These are phyloP conservation scores for Macadamia tetraphylla DNA, from an alignment of 164 flowering plant genomes.

Conservation along the genomic window DNA sequence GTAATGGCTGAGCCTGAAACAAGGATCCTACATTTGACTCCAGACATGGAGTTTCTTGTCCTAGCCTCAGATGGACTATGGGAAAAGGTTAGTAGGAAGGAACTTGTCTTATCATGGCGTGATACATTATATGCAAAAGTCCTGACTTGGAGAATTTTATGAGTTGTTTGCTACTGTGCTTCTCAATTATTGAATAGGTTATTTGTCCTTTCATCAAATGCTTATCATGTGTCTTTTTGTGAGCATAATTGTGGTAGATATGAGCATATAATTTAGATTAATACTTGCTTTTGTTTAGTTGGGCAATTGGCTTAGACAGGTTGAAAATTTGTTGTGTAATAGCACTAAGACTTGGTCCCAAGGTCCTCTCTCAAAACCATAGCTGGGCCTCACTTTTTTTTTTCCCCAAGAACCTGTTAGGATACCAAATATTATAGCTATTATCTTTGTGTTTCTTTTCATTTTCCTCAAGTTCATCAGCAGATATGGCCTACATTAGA, in stretches of 20 bases:
- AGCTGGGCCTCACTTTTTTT: background rate
- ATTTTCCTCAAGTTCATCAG: background rate
- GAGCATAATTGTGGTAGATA: no score
- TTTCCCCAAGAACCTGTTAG: no score
- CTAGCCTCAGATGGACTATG: conserved; percentile 92
- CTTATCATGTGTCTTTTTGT: conserved; percentile 2
- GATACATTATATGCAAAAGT: no score
- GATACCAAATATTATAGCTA: no score
- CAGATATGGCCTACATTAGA: no score
- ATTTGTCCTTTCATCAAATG: no score
- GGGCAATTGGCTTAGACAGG: background rate
- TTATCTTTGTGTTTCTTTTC: background rate
- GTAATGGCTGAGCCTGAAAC: conserved; percentile 83
- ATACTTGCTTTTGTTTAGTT: background rate
- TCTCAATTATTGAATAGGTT: no score
- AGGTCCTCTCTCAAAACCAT: background rate
- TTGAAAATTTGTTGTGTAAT: background rate
- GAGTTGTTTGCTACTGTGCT: no score
- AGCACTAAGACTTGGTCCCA: background rate
- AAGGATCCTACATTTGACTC: conserved; percentile 35
- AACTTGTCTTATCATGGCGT: background rate
- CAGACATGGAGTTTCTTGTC: conserved; percentile 70
- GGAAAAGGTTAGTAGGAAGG: conserved; percentile 57
- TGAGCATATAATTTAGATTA: no score
- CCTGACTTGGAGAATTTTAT: no score